A percentile compares a stretch with the other conserved stretches of the same genome.
phyloP scores from a whole-genome alignment of 768 basidiomycete genomes.

The Psilocybe sp. region DNA sequence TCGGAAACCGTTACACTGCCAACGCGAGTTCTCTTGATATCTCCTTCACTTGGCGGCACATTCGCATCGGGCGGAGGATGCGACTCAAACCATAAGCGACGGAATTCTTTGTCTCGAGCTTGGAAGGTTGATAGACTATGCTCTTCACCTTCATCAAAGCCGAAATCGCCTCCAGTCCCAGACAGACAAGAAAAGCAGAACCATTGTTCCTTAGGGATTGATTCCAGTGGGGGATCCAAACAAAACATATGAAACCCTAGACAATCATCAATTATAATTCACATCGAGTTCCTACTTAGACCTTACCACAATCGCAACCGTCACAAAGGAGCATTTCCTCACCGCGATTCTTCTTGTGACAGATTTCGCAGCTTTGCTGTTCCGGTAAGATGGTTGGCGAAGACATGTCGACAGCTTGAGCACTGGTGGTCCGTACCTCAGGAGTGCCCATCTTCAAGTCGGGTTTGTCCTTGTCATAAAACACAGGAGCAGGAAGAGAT shows the following conservation, averaged over 20 bases:
- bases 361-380: conserved; percentile 90
- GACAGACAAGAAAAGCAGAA: conserved; percentile 91
- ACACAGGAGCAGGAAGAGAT: conserved; percentile 41
- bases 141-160: conserved; percentile 97
- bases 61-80: conserved; percentile 54
- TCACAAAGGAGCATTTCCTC: conserved; percentile 83
- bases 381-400: conserved; percentile 24
- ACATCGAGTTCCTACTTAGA: neutral
- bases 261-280: conserved; percentile 9
- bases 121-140: conserved; percentile 91
- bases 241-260: conserved; percentile 96
- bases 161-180: conserved; percentile 92
- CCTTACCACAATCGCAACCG: conserved; percentile 44
- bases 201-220: conserved; percentile 94
- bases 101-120: conserved; percentile 86
- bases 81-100: conserved; percentile 81
- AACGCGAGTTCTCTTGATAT: conserved; percentile 46
- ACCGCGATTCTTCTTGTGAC: conserved; percentile 82
- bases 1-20: conserved; percentile 75
- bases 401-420: conserved; percentile 23
- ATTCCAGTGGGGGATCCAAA: conserved; percentile 83
- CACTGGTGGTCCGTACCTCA: conserved; percentile 44
- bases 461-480: conserved; percentile 42
- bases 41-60: conserved; percentile 39
- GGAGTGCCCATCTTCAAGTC: conserved; percentile 44